phyloP scores from a whole-genome alignment of 805 yeast genomes.

The Candida orba region DNA sequence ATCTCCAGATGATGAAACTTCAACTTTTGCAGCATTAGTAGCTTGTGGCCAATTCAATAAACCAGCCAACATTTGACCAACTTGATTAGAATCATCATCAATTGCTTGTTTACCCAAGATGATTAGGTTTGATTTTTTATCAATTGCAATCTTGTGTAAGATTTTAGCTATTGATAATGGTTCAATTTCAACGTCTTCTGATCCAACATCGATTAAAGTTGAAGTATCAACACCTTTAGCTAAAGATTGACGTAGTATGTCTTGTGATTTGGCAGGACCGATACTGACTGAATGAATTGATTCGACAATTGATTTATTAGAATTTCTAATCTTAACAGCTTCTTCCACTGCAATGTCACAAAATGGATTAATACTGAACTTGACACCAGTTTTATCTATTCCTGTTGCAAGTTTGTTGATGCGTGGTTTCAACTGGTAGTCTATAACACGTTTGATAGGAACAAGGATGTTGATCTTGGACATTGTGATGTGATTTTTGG shows the following conservation, averaged over 20 bases:
- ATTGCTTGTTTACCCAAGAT: constrained; percentile 95
- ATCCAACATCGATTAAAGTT: constrained; percentile 73
- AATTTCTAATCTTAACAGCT: constrained; percentile 70
- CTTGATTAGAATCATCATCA: constrained; percentile 91
- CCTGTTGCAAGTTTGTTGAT: constrained; percentile 81
- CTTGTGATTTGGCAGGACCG: constrained; percentile 83
- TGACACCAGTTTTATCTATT: constrained; percentile 76
- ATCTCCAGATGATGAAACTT: constrained; percentile 39
- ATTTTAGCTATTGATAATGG: constrained; percentile 88
- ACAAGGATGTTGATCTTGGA: constrained; percentile 68
- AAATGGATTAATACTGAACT: constrained; percentile 91
- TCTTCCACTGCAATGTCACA: constrained; percentile 98
- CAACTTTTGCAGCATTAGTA: constrained; percentile 86
- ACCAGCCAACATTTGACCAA: constrained; percentile 96
- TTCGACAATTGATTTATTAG: constrained; percentile 61
- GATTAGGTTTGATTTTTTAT: constrained; percentile 67
- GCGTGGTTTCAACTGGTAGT: constrained; percentile 88
- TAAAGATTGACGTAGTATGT: constrained; percentile 77
- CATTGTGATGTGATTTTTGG: constrained; percentile 26
- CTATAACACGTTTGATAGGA: constrained; percentile 93
- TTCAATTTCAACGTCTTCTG: constrained; percentile 45
- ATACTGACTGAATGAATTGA: constrained; percentile 85
- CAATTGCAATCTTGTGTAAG: constrained; percentile 62
- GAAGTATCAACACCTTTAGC: constrained; percentile 94
- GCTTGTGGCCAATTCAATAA: constrained; percentile 94